These are phyloP conservation scores for Lolium perenne DNA, from an alignment of 176 grass and related monocot species.

Conservation along the genomic window DNA sequence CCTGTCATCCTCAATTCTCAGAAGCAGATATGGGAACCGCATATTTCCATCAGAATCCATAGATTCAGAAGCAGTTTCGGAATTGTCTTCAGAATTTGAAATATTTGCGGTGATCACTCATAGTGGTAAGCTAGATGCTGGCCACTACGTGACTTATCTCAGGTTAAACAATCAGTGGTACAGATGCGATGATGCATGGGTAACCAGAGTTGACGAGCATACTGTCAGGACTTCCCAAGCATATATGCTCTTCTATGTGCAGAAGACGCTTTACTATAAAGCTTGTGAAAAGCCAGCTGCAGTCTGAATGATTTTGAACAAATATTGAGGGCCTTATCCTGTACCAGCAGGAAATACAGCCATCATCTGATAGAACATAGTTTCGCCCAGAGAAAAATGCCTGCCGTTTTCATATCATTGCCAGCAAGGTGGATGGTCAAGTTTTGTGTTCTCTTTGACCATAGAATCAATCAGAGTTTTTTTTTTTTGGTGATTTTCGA, in stretches of 20 bases:
- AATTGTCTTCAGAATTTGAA: constrained; percentile 79
- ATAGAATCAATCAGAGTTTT: neutral
- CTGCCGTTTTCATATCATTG: neutral
- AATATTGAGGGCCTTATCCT: neutral
- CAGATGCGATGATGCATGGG: constrained; percentile 97
- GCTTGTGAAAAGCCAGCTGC: constrained; percentile 64
- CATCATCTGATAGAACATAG: neutral
- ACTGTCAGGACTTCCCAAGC: constrained; percentile 82
- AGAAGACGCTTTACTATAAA: constrained; percentile 90
- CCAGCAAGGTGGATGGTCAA: constrained; percentile 25
- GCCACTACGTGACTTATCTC: constrained; percentile 93
- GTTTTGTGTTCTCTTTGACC: constrained; percentile 44
- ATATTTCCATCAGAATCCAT: constrained; percentile 74
- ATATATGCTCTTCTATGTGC: constrained; percentile 99
- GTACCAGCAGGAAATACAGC: neutral
- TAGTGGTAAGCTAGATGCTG: constrained; percentile 83
- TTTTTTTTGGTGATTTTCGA: constrained; percentile 33
- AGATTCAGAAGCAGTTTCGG: constrained; percentile 62
- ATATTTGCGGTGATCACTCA: constrained; percentile 92
- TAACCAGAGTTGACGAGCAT: constrained; percentile 84
- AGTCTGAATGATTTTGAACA: constrained; percentile 37
- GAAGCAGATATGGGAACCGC: constrained; percentile 82
- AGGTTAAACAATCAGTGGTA: constrained; percentile 88
- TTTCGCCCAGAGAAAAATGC: constrained; percentile 3
- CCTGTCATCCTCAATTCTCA: constrained; percentile 86